phyloP scores from a whole-genome alignment of 2,329 filamentous ascomycete genomes.

The Pseudocercospora vitis region DNA sequence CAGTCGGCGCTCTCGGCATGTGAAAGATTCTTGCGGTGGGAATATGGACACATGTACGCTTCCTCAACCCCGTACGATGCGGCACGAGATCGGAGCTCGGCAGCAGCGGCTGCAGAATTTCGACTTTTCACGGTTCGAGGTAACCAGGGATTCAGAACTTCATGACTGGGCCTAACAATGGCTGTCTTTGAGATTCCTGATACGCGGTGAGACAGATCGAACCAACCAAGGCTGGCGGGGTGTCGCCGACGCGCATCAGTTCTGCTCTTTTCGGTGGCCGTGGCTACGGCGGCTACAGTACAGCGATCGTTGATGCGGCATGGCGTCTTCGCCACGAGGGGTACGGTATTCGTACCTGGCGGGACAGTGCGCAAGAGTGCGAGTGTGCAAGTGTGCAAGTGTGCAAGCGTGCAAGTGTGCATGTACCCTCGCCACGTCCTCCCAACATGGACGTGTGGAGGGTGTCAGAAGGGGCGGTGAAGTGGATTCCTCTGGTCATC shows the following conservation, averaged over 20 bases:
- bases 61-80: neutral
- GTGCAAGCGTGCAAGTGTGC: constrained; percentile 9
- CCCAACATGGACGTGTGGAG: constrained; percentile 7
- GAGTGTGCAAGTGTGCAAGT: constrained; percentile 11
- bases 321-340: constrained; percentile 8
- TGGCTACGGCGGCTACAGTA: constrained; percentile 5
- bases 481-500: neutral
- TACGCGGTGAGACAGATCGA: neutral
- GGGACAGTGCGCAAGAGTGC: no score
- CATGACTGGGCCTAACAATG: neutral
- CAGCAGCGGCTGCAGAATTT: neutral
- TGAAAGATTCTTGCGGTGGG: neutral
- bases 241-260: neutral
- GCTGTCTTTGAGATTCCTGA: neutral
- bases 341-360: no score
- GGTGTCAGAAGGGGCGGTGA: constrained; percentile 11
- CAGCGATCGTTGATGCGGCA: constrained; percentile 11
- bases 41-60: neutral
- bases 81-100: constrained; percentile 1
- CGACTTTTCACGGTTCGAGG: neutral
- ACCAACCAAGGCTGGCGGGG: neutral
- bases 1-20: neutral
- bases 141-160: neutral
- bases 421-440: constrained; percentile 5
- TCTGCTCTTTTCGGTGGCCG: neutral